Evolutionary conservation across 208 protist genomes (phyloP).

Genomic region (Vickermania spadyakhi): DNA sequence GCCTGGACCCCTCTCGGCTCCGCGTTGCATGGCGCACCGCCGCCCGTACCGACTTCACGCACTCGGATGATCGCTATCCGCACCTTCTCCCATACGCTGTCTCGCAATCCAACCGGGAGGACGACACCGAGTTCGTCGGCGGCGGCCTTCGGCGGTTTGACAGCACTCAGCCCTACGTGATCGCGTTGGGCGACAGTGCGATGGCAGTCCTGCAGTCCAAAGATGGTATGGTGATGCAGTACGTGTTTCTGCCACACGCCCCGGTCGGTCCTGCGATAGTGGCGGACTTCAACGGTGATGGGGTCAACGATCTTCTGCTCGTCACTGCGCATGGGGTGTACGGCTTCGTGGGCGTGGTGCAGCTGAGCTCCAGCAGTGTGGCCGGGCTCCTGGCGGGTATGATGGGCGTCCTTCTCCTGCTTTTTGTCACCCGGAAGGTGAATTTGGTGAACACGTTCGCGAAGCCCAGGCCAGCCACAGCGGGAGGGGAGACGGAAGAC

Average conservation of each 20-base stretch:
- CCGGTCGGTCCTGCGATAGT: constrained; percentile 70
- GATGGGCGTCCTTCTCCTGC: constrained; percentile 54
- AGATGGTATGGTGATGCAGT: constrained; percentile 51
- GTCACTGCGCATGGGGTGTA: constrained; percentile 50
- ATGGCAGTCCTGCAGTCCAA: constrained; percentile 50
- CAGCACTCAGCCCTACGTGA: constrained; percentile 60
- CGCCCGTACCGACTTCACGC: constrained; percentile 42
- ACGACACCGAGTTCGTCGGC: constrained; percentile 32
- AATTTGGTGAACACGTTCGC: neutral
- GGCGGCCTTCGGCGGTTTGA: constrained; percentile 33
- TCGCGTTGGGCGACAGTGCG: constrained; percentile 66
- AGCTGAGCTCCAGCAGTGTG: constrained; percentile 59
- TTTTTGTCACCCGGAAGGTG: constrained; percentile 27
- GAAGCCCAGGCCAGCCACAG: too few species aligned
- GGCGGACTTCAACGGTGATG: constrained; percentile 83
- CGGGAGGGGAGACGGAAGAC: too few species aligned
- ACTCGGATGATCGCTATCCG: constrained; percentile 35
- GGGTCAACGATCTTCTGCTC: constrained; percentile 82
- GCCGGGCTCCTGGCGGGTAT: constrained; percentile 64
- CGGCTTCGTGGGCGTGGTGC: constrained; percentile 48
- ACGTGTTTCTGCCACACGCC: constrained; percentile 31
- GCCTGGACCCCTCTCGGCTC: constrained; percentile 54
- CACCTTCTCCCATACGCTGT: constrained; percentile 70
- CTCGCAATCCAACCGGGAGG: constrained; percentile 28
- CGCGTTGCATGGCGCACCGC: constrained; percentile 77